These are phyloP conservation scores for Gypsophila paniculata DNA, from an alignment of 179 eudicot species.

Conservation along the genomic window DNA sequence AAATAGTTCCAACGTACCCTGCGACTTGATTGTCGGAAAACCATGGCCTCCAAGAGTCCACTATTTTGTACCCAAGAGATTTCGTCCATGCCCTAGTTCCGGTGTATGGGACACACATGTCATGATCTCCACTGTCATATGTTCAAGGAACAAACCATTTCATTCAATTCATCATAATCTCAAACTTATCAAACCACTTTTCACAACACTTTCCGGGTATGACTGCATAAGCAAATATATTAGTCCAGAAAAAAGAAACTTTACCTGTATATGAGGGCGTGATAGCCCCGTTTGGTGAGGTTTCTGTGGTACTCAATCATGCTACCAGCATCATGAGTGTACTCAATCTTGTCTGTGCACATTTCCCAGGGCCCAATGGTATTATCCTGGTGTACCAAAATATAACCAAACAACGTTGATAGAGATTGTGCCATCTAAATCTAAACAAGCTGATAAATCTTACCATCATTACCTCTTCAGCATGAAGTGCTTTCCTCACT, in stretches of 20 bases:
- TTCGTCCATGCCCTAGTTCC: conserved; percentile 78
- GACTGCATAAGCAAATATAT: background rate
- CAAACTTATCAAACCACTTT: background rate
- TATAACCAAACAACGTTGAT: background rate
- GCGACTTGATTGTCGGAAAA: conserved; percentile 48
- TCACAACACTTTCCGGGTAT: background rate
- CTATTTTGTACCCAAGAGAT: conserved; percentile 58
- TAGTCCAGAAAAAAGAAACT: background rate
- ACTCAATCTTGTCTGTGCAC: conserved; percentile 57
- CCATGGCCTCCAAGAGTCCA: conserved; percentile 80
- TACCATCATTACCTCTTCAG: conserved; percentile 45
- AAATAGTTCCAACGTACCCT: conserved; percentile 39
- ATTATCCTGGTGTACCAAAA: conserved; percentile 41
- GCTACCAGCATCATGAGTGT: conserved; percentile 79
- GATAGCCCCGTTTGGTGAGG: conserved; percentile 70
- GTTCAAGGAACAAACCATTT: background rate
- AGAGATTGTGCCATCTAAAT: background rate
- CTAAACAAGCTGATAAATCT: background rate
- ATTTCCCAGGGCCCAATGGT: conserved; percentile 64
- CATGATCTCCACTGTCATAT: conserved; percentile 70
- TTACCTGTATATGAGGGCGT: conserved; percentile 84
- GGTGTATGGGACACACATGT: conserved; percentile 78
- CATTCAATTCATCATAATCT: background rate
- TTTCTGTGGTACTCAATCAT: conserved; percentile 88
- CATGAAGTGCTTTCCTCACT: conserved; percentile 80